Evolutionary conservation across 78 protist species (phyloP).

Genomic region (Planoprotostelium fungivorum): DNA sequence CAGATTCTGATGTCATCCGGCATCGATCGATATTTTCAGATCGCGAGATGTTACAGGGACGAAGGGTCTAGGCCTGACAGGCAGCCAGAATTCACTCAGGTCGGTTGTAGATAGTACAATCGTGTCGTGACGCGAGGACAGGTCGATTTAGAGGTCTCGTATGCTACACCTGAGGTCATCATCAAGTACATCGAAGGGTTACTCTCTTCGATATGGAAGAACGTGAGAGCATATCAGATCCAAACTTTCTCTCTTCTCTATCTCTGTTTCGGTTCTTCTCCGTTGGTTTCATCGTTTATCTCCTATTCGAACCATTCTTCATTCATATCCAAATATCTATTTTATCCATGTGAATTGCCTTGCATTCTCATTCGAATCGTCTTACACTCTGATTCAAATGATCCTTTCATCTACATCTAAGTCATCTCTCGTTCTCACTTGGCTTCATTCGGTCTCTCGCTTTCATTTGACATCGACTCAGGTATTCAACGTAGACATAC

Average conservation of each 20-base stretch:
- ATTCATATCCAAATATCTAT: no score
- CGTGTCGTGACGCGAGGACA: not conserved
- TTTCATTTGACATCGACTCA: no score
- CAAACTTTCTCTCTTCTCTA: not conserved
- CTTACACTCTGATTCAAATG: no score
- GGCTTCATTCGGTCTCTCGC: no score
- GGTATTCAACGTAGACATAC: not conserved
- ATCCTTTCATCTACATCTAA: no score
- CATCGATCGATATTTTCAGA: conserved; percentile 80
- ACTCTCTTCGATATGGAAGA: conserved; percentile 10
- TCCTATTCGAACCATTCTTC: not conserved
- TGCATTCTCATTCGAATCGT: no score
- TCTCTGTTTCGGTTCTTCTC: not conserved
- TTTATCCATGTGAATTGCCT: no score
- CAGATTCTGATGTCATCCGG: conserved; percentile 86
- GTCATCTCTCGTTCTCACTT: no score
- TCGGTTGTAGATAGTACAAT: not conserved
- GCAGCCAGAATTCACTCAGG: conserved; percentile 90
- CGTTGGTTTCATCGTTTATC: no score
- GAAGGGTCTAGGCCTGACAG: conserved; percentile 81
- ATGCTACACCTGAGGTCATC: conserved; percentile 32
- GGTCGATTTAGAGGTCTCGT: conserved; percentile 77
- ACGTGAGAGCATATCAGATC: conserved; percentile 10
- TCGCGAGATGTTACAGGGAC: conserved; percentile 88
- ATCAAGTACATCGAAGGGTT: conserved; percentile 45